Base-by-base conservation (phyloP, 257 asterid genomes). In the Leptodermis oblonga region DNA sequence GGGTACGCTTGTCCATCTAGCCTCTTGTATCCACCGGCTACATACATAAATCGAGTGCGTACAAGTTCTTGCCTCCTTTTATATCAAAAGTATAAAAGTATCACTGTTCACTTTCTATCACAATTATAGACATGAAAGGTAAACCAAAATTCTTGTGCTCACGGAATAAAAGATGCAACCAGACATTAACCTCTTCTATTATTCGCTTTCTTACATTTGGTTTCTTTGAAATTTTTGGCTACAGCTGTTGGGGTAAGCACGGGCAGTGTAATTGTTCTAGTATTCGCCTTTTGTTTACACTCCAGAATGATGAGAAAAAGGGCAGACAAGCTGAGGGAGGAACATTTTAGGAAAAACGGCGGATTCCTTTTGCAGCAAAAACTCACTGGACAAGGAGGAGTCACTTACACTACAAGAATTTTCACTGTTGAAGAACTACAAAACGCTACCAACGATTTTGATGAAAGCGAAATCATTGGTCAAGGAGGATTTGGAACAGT, bases 401-500 rank as follows among this genome's bases (percentile, higher is more conserved):
- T 36, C 39, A 6, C 26, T 9, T 25, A 37, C 9, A 61, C 22
- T 25, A 1, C 23, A 0, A 74, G 39, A 6, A 67, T 67, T 25
- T 74, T 67, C 65, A 60, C 56, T 5, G 6, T 15, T 4, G 54
- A 67, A 26, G 65, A 67, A 56, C 67, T 59, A 56, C 9, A 48
- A 37, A 67, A 7, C 46, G 73, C 70, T 12, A 48, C 78, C 36
- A 37, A 74, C 52, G 12, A 37, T 65, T 67, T 65, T 28, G 41
- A 7, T 7, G 56, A 43, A 42, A 65, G 8, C 41, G 12, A 13
- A 12, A 42, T 65, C 26, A 22, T 73, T 12, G 78, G 78, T 23
- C 45, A 23, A 46, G 69, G 69, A 58, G 73, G 69, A 53, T 33
- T 1, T 33, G 67, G 77, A 9, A 73, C 28, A 65, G 68, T 73